Base-by-base conservation (phyloP, 495 filamentous ascomycete genomes). In the Aspergillus affinis region DNA sequence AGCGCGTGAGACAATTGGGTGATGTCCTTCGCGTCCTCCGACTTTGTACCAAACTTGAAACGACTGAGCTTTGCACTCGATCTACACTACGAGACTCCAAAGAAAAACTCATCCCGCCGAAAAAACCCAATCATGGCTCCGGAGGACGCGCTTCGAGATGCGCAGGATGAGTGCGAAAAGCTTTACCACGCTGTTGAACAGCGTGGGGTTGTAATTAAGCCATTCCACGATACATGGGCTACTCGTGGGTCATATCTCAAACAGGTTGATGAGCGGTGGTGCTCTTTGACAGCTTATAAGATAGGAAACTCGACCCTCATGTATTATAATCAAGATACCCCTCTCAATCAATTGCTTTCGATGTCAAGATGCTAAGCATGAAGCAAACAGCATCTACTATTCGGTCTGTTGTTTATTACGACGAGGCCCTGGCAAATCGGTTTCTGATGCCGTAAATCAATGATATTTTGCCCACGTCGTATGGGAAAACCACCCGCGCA, bases 1-100 rank as follows among this genome's bases (percentile, higher is more conserved):
- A 49, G 56, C 2, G 29, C 62, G 3, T 72, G 70, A 67, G 6
- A 51, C 1, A 53, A 68, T 9, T 69, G 70, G 70, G 6, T 66
- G 17, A 23, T 32, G 15, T 51, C 65, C 0, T 72, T 72, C 17
- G 44, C 50, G 9, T 65, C 61, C 0, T 4, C 5, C 0, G 47
- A 52, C 0, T 68, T 69, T 29, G 58, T 69, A 0, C 69, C 69
- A 0, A 53, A 64, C 2, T 30, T 72, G 10, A n/a, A 63, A 26
- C 48, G 58, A 3, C 53, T 72, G 0, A 60, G 61, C 4, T 68
- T 72, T 21, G 63, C 65, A 9, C 54, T 69, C 0, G 69, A 69
- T 53, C 54, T 69, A 1, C 32, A 69, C 46, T 66, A 68, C 10
- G 45, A 54, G 30, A 23, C 27, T 7, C 4, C n/a, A 1, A 4